A percentile compares a stretch with the other conserved stretches of the same genome.
Conservation (phyloP, 2,329 filamentous ascomycete species). For the Fusarium domesticum region DNA sequence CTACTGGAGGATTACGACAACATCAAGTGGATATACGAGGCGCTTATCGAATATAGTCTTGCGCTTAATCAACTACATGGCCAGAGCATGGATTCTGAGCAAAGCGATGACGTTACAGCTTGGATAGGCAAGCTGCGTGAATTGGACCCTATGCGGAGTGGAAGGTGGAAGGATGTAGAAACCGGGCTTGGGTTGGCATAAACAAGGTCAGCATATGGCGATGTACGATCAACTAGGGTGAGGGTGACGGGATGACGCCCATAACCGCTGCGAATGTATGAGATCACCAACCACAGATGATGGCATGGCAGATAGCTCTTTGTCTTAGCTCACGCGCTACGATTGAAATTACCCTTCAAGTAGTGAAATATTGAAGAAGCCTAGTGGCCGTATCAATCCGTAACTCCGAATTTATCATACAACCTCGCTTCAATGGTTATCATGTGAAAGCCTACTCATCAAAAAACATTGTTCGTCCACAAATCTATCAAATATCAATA, state of each 20-base stretch:
- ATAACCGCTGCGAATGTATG: too few relatives aligned
- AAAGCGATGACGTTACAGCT: conserved; percentile 44
- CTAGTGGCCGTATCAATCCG: too few relatives aligned
- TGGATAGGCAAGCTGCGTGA: conserved; percentile 66
- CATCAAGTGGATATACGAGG: conserved; percentile 84
- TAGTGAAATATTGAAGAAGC: too few relatives aligned
- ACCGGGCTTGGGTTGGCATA: conserved; percentile 32
- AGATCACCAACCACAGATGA: too few relatives aligned
- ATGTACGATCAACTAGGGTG: too few relatives aligned
- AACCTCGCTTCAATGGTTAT: background rate
- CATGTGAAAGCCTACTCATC: background rate
- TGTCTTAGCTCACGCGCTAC: too few relatives aligned
- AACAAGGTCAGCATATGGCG: too few relatives aligned
- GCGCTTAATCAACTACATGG: conserved; percentile 53
- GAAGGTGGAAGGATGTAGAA: conserved; percentile 73
- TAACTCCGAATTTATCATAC: background rate
- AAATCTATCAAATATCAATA: background rate
- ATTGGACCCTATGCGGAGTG: conserved; percentile 70
- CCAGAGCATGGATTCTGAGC: conserved; percentile 37
- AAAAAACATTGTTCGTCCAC: background rate
- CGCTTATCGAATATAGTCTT: conserved; percentile 71
- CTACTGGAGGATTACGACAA: conserved; percentile 57
- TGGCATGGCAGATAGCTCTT: too few relatives aligned
- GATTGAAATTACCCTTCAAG: too few relatives aligned
- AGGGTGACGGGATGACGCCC: too few relatives aligned